Evolutionary conservation across 2,329 filamentous ascomycete species (phyloP).

Genomic region (Calycina herbarum): DNA sequence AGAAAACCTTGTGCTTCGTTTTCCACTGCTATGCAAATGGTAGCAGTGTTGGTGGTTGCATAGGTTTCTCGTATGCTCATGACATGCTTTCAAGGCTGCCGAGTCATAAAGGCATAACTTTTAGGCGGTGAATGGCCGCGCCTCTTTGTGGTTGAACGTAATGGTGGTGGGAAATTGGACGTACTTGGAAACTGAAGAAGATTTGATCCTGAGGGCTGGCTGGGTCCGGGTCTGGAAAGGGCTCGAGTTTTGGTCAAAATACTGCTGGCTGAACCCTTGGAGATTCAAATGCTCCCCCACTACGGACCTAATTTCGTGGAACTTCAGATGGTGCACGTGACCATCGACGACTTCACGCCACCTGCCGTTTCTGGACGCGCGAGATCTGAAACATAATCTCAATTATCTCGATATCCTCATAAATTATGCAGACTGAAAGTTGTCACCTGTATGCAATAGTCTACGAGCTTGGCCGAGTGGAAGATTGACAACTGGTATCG

Average conservation of each 20-base stretch:
- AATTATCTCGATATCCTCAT: neutral
- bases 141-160: neutral
- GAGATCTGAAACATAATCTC: neutral
- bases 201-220: neutral
- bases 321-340: neutral
- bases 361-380: neutral
- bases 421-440: too few relatives aligned
- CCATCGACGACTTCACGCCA: neutral
- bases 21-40: conserved; percentile 29
- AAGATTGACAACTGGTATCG: too few relatives aligned
- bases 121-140: conserved; percentile 8
- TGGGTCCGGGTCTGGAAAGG: neutral
- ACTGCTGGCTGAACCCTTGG: neutral
- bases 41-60: conserved; percentile 27
- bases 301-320: neutral
- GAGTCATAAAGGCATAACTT: conserved; percentile 30
- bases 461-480: too few relatives aligned
- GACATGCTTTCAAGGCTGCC: conserved; percentile 7
- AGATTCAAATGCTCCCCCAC: conserved; percentile 1
- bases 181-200: neutral
- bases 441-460: too few relatives aligned
- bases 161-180: neutral
- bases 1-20: conserved; percentile 1
- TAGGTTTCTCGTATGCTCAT: conserved; percentile 32
- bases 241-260: neutral